A percentile compares a stretch with the other conserved stretches of the same genome.
phyloP scores from a whole-genome alignment of 1,139 yeast species.

The Yamadazyma dendronema region DNA sequence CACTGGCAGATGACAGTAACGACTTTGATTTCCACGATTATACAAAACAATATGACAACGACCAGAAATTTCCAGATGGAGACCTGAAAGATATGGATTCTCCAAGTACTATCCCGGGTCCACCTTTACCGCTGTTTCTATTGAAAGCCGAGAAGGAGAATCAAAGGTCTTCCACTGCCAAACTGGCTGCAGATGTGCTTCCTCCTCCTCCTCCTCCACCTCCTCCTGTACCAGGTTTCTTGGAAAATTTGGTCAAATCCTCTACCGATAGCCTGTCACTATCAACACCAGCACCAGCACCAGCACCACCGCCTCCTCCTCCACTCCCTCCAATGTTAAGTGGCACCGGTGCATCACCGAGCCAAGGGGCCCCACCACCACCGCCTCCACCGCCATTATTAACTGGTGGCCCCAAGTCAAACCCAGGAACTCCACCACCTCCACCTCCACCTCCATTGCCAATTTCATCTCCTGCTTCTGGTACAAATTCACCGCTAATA shows the following conservation, averaged over 20 bases:
- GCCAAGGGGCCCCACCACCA: slow-evolving; percentile 25
- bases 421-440: slow-evolving; percentile 18
- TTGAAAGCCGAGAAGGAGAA: not conserved
- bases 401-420: not conserved
- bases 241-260: not conserved
- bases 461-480: slow-evolving; percentile 2
- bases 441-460: slow-evolving; percentile 23
- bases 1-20: not conserved
- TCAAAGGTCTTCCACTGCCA: not conserved
- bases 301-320: slow-evolving; percentile 37
- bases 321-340: slow-evolving; percentile 11
- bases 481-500: not conserved
- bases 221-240: slow-evolving; percentile 8
- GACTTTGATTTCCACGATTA: slow-evolving; percentile 2
- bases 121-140: slow-evolving; percentile 17
- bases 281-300: slow-evolving; percentile 18
- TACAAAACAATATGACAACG: slow-evolving; percentile 24
- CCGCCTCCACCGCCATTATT: slow-evolving; percentile 15
- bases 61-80: slow-evolving; percentile 23
- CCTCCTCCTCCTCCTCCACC: slow-evolving; percentile 24
- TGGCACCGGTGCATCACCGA: slow-evolving; percentile 13
- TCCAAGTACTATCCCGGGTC: too few relatives aligned
- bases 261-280: not conserved
- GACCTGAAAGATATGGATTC: too few relatives aligned
- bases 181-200: not conserved